These are phyloP conservation scores for Russula emetica DNA, from an alignment of 768 basidiomycete genomes.

Conservation along the genomic window DNA sequence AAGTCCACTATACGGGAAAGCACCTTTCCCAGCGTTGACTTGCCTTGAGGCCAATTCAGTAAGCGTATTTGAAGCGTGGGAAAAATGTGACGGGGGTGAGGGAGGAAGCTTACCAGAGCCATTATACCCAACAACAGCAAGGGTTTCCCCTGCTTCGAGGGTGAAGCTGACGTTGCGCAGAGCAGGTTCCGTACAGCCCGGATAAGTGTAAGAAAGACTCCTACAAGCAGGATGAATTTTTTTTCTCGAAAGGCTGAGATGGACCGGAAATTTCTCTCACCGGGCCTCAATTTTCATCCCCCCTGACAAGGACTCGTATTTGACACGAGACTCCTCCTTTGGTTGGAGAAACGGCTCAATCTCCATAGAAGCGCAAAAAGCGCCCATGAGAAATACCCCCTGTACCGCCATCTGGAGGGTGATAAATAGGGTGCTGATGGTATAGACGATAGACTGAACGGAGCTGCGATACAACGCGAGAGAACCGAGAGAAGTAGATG, in stretches of 20 bases:
- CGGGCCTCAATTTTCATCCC: constrained; percentile 71
- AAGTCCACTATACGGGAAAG: constrained; percentile 76
- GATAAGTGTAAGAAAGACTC: constrained; percentile 73
- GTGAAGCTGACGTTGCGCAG: constrained; percentile 65
- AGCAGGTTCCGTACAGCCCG: constrained; percentile 63
- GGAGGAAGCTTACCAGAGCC: constrained; percentile 58
- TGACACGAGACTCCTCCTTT: constrained; percentile 45
- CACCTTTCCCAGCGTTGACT: constrained; percentile 82
- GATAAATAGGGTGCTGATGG: constrained; percentile 56
- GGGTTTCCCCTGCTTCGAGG: constrained; percentile 68
- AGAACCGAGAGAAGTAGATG: constrained; percentile 74
- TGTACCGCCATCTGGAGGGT: constrained; percentile 76
- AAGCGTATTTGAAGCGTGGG: neutral
- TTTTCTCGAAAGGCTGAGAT: constrained; percentile 1
- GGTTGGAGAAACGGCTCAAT: constrained; percentile 68
- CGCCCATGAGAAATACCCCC: constrained; percentile 80
- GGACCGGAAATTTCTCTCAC: constrained; percentile 38
- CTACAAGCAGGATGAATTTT: constrained; percentile 33
- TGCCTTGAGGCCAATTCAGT: constrained; percentile 46
- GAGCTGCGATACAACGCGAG: constrained; percentile 76
- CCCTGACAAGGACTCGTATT: constrained; percentile 44
- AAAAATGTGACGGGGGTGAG: neutral
- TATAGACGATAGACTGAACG: constrained; percentile 64
- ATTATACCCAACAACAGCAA: constrained; percentile 84
- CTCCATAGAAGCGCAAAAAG: constrained; percentile 74